Evolutionary conservation across 2,329 filamentous ascomycete species (phyloP), one percentile per base, ranked within the genome.

Genomic region (Pestalotiopsis sp.): DNA sequence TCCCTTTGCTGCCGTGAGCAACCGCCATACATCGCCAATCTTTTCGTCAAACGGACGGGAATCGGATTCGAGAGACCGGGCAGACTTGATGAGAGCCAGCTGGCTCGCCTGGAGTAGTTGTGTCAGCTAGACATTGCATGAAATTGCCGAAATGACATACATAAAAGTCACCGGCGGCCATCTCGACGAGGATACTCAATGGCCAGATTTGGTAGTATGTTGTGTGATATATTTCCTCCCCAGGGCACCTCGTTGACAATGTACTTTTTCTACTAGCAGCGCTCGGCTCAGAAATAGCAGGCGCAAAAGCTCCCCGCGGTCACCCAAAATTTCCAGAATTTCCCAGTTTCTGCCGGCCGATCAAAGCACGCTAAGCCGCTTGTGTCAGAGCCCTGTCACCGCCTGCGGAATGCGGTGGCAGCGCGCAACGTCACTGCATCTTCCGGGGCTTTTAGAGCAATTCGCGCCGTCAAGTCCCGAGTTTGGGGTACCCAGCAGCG

Each of bases 1-100:
- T 25, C 80, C 75, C 3, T 79, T 80, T 2, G 81, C 80, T 2
- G 80, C 79, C 4, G 82, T 80, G n/a, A 90, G 78, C 5, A 80
- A 77, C 6, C 77, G 79, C 87, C 86, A 89, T 14, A 90, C 72
- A 23, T 78, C 78, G 66, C 82, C 78, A 52, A 90, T 80, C 39
- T 85, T 87, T 68, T 86, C 80, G 67, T 80, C 83, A 72, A 80
- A 81, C 70, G 75, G 77, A 67, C 78, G 82, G 17, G 83, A 79
- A 69, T 80, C 83, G 69, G 89, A 85, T 70, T 90, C 87, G 63
- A 90, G 83, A n/a, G 84, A 80, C 77, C 86, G 83, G 38, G 87
- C 85, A 68, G 83, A 82, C 76, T 83, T 85, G 74, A 89, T 82
- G 71, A 89, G 83, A 74, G 82, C 72, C 74, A 75, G 74, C 69